A percentile compares a stretch with the other conserved stretches of the same genome.
These are phyloP conservation scores for Penicillium sp. DNA, from an alignment of 2,329 filamentous ascomycete species.

Conservation along the genomic window DNA sequence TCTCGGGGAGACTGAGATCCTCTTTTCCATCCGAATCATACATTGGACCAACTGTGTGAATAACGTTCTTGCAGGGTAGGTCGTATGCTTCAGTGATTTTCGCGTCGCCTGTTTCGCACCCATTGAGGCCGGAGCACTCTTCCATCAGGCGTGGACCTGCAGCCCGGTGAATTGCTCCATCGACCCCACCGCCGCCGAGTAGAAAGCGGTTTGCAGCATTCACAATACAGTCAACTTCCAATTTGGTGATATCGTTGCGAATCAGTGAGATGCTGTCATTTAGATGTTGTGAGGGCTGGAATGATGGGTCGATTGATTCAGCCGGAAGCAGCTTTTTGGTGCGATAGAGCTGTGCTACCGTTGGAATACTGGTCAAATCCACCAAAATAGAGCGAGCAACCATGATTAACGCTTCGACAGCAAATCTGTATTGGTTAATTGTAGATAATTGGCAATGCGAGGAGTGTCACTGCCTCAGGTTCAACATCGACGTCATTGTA, in stretches of 20 bases:
- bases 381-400: neutral
- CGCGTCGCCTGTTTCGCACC: slow-evolving; percentile 77
- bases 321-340: slow-evolving; percentile 51
- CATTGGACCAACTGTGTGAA: slow-evolving; percentile 88
- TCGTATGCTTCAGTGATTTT: slow-evolving; percentile 81
- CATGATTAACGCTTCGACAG: neutral
- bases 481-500: neutral
- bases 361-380: slow-evolving; percentile 35
- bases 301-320: slow-evolving; percentile 31
- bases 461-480: too few species aligned
- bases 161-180: slow-evolving; percentile 82
- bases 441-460: too few species aligned
- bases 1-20: slow-evolving; percentile 39
- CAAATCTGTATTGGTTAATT: too few species aligned
- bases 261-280: slow-evolving; percentile 65
- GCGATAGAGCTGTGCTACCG: slow-evolving; percentile 67
- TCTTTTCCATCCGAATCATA: slow-evolving; percentile 56
- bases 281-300: slow-evolving; percentile 53
- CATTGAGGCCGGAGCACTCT: slow-evolving; percentile 73
- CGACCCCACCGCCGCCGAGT: slow-evolving; percentile 86
- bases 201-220: slow-evolving; percentile 86
- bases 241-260: slow-evolving; percentile 78
- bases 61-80: slow-evolving; percentile 76
- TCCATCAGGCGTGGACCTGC: slow-evolving; percentile 70
- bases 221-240: slow-evolving; percentile 81